Base-by-base conservation (phyloP, 805 yeast species). In the Metschnikowia kofuensis region DNA sequence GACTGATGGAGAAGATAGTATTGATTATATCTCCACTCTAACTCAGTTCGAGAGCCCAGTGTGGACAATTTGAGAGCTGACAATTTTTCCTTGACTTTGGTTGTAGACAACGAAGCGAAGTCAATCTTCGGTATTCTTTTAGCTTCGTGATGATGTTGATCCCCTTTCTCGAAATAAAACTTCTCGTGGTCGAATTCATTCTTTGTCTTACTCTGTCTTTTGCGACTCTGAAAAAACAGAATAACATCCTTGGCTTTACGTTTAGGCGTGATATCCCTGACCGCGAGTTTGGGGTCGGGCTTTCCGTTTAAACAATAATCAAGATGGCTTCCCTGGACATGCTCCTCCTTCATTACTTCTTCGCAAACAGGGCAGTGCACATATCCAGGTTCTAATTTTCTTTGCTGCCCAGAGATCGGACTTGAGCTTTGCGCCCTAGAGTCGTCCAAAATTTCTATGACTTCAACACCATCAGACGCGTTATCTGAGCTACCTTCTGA, bases 1-100 rank as follows among this genome's bases (percentile, higher is more conserved):
- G 96, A 84, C 61, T 91, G 91, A 82, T 84, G 86, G 10, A 89
- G 61, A 31, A 83, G 80, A 48, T 85, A 81, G 69, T 83, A 91
- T 55, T 90, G 92, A 52, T 81, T 84, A 61, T 87, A 87, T 37
- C 98, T 68, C 15, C 77, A 67, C 51, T 87, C 91, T 56, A 90
- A 59, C 53, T 80, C 84, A 13, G 67, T 67, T 51, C 88, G 72
- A 1, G 84, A 66, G 0, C 97, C 98, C 9, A 62, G 64, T 0
- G 81, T 72, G 0, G 90, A 78, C 7, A 91, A 64, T 12, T 80
- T 79, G 21, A 80, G 62, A 7, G 77, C 72, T 1, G 72, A 44
- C 13, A 91, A 68, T 60, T 82, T 83, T 40, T 79, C 82, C 55
- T 83, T 83, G 11, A 90, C 67, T 56, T 83, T 82, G 2, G 82